Evolutionary conservation across 176 grass and related monocot genomes (phyloP), one percentile per base, ranked within the genome.

Genomic region (Triticum aestivum): DNA sequence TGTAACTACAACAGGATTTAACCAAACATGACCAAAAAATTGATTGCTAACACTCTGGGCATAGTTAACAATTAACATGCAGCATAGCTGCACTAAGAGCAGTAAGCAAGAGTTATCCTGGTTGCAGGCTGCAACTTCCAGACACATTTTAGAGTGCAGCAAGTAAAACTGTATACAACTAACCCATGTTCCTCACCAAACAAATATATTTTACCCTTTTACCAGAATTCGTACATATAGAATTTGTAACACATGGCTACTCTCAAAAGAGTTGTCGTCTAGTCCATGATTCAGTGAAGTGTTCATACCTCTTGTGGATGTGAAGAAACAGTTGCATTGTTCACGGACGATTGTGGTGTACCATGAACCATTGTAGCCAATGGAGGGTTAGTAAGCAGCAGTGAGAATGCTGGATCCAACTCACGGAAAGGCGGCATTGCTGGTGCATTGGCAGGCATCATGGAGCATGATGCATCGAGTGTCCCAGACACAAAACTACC

Each of bases 401-500:
- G 78, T 42, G 88, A 89, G 24, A 95, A 86, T 59, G 91, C 83
- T 65, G 89, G 91, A 80, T 95, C 91, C 44, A 93, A 87, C 56
- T 93, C 93, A 0, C 81, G 91, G 84, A 95, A 42, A 42, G 89
- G 89, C 29, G 89, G 86, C 11, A 87, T 81, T 56, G 69, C 65
- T 62, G 91, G 86, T 67, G 89, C 68, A 64, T 70, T 77, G 52
- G 86, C 39, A 86, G 81, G 73, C 42, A 89, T 89, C 30, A 27
- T 79, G 26, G 81, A 47, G 66, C 82, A 82, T 71, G 93, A 85
- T 66, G 80, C 78, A 89, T 88, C 89, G 18, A 92, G 91, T 83
- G 84, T 88, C 73, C 93, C 93, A 63, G 93, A 95, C 84, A 88
- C 90, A 70, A 95, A 95, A 77, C 93, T 95, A 72, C 93, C 93